A percentile compares a stretch with the other conserved stretches of the same genome.
Conservation (phyloP, 352 stramenopile genomes). For the Phytophthora chlamydospora region DNA sequence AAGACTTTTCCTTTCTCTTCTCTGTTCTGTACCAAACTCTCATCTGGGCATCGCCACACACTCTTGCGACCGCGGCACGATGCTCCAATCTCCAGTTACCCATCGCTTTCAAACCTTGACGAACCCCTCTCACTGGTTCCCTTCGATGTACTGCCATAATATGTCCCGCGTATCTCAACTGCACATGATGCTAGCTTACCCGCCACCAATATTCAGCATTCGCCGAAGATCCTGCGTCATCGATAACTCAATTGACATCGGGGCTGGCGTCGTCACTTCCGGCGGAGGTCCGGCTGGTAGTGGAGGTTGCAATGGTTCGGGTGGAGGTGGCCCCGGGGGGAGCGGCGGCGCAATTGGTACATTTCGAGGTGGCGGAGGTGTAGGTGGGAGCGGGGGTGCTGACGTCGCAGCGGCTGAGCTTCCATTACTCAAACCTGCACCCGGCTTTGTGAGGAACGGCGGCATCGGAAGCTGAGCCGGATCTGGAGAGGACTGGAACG, state of each 20-base stretch:
- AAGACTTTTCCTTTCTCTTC: slow-evolving; percentile 30
- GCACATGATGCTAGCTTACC: slow-evolving; percentile 18
- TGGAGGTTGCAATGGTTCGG: slow-evolving; percentile 32
- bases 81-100: not conserved
- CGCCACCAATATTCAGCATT: slow-evolving; percentile 82
- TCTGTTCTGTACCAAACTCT: slow-evolving; percentile 12
- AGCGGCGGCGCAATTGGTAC: slow-evolving; percentile 26
- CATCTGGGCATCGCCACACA: slow-evolving; percentile 17
- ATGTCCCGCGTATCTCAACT: not conserved
- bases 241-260: slow-evolving; percentile 65
- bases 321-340: slow-evolving; percentile 24
- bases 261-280: slow-evolving; percentile 27
- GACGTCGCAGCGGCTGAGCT: slow-evolving; percentile 5
- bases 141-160: not conserved
- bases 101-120: slow-evolving; percentile 4
- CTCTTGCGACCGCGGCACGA: slow-evolving; percentile 3
- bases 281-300: slow-evolving; percentile 42
- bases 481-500: slow-evolving; percentile 84
- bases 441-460: slow-evolving; percentile 56
- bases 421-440: slow-evolving; percentile 13
- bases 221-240: slow-evolving; percentile 83
- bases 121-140: slow-evolving; percentile 3
- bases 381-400: slow-evolving; percentile 25
- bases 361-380: slow-evolving; percentile 24
- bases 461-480: slow-evolving; percentile 73